phyloP scores from a whole-genome alignment of 495 filamentous ascomycete genomes.

The Penicillium silybi region DNA sequence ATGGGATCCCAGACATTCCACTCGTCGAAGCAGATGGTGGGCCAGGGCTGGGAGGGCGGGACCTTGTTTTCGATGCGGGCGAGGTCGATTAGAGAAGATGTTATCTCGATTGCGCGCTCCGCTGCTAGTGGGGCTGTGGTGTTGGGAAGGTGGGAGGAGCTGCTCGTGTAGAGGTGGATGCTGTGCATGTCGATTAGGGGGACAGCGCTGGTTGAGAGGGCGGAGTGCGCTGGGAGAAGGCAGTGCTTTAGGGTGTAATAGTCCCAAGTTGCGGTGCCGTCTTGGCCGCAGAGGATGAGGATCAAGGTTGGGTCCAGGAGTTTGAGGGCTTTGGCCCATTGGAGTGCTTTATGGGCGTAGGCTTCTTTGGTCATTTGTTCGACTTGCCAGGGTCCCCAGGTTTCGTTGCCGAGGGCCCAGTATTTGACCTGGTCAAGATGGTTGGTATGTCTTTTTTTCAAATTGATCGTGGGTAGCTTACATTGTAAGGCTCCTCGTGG shows the following conservation, averaged over 20 bases:
- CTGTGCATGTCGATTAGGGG: conserved; percentile 66
- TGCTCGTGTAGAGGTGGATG: conserved; percentile 68
- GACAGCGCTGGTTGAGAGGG: conserved; percentile 45
- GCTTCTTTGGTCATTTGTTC: conserved; percentile 69
- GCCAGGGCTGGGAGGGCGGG: conserved; percentile 49
- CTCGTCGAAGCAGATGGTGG: conserved; percentile 78
- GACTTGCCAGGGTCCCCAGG: conserved; percentile 78
- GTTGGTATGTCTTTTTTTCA: conserved; percentile 4
- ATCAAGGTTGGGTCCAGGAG: conserved; percentile 63
- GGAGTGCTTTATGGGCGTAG: conserved; percentile 70
- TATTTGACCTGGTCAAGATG: conserved; percentile 50
- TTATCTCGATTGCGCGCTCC: conserved; percentile 70
- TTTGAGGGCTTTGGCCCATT: conserved; percentile 80
- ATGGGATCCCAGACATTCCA: conserved; percentile 84
- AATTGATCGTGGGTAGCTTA: conserved; percentile 19
- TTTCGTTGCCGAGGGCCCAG: conserved; percentile 70
- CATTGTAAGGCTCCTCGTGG: conserved; percentile 66
- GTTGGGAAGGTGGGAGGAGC: conserved; percentile 51
- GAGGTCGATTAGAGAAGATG: conserved; percentile 65
- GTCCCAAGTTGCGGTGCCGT: conserved; percentile 67
- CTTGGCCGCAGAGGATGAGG: conserved; percentile 69
- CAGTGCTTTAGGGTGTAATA: conserved; percentile 66
- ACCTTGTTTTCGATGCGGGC: conserved; percentile 66
- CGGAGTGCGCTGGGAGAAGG: conserved; percentile 35
- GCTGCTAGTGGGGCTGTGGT: conserved; percentile 64